A percentile compares a stretch with the other conserved stretches of the same genome.
Conservation (phyloP, 2,329 filamentous ascomycete species). For the Pseudodiploospora longispora region DNA sequence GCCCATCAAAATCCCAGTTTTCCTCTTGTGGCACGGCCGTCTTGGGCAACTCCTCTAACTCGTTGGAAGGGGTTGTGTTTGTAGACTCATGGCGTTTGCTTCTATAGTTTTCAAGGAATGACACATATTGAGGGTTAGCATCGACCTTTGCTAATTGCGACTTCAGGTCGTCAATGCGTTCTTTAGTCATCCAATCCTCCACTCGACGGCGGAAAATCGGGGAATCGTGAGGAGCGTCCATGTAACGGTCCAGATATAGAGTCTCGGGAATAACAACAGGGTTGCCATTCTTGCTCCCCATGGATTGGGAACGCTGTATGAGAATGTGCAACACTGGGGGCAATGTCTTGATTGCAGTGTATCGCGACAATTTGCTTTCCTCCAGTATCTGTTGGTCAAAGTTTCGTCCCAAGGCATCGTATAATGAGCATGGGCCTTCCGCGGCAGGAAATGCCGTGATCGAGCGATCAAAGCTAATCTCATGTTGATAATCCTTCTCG, state of each 20-base stretch:
- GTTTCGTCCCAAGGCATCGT: constrained; percentile 75
- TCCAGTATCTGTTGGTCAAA: constrained; percentile 75
- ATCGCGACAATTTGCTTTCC: constrained; percentile 53
- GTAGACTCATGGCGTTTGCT: constrained; percentile 14
- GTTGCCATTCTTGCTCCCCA: constrained; percentile 67
- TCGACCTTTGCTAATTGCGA: constrained; percentile 22
- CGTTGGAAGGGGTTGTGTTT: neutral
- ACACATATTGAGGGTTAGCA: constrained; percentile 16
- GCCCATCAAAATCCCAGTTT: constrained; percentile 31
- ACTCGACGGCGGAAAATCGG: constrained; percentile 56
- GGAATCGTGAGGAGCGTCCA: constrained; percentile 56
- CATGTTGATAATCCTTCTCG: constrained; percentile 30
- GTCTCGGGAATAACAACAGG: constrained; percentile 72
- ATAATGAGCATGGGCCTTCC: constrained; percentile 53
- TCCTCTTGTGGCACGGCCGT: constrained; percentile 13
- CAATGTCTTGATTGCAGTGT: constrained; percentile 64
- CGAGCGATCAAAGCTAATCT: constrained; percentile 51
- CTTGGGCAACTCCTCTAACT: constrained; percentile 2
- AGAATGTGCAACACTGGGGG: constrained; percentile 85
- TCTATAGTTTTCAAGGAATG: constrained; percentile 20
- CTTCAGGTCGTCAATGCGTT: constrained; percentile 50
- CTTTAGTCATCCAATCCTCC: constrained; percentile 67
- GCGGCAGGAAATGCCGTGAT: constrained; percentile 52
- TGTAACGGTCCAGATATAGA: constrained; percentile 83
- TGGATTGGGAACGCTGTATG: constrained; percentile 73